Evolutionary conservation across 805 yeast genomes (phyloP).

Genomic region (Starmerella apicola): DNA sequence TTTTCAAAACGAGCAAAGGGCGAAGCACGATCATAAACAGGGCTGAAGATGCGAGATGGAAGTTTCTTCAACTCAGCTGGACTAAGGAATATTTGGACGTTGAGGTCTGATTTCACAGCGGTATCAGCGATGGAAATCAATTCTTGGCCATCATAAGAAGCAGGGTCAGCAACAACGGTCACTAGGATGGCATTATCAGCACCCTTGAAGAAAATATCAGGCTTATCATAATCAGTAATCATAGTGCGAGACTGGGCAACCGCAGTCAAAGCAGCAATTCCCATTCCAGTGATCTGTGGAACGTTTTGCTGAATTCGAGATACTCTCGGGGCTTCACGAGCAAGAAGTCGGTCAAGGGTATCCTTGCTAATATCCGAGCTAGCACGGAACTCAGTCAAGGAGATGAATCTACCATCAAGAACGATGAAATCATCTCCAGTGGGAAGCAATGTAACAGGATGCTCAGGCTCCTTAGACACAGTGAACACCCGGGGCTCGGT

Average conservation of each 20-base stretch:
- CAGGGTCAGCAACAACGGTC: slow-evolving; percentile 48
- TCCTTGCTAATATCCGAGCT: not conserved
- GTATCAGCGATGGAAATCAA: slow-evolving; percentile 34
- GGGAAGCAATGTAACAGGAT: slow-evolving; percentile 1
- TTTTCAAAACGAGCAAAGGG: slow-evolving; percentile 29
- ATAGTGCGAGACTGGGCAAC: slow-evolving; percentile 6
- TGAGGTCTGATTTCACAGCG: slow-evolving; percentile 22
- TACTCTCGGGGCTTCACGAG: slow-evolving; percentile 15
- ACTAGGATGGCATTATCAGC: not conserved
- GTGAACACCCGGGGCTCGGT: slow-evolving; percentile 10
- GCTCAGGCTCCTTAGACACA: slow-evolving; percentile 2
- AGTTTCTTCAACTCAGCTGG: slow-evolving; percentile 6
- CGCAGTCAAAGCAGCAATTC: slow-evolving; percentile 7
- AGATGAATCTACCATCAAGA: slow-evolving; percentile 17
- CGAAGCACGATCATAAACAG: slow-evolving; percentile 20
- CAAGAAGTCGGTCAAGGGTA: slow-evolving; percentile 7
- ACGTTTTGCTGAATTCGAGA: slow-evolving; percentile 4
- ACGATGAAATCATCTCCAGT: slow-evolving; percentile 6
- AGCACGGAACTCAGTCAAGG: not conserved
- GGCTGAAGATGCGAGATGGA: slow-evolving; percentile 16
- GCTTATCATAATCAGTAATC: slow-evolving; percentile 4
- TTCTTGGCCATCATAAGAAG: slow-evolving; percentile 55
- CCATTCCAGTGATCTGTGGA: slow-evolving; percentile 11
- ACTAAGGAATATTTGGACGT: slow-evolving; percentile 31
- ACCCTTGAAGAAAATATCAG: slow-evolving; percentile 3